Base-by-base conservation (phyloP, 2,329 filamentous ascomycete species). In the Fusarium sp. region DNA sequence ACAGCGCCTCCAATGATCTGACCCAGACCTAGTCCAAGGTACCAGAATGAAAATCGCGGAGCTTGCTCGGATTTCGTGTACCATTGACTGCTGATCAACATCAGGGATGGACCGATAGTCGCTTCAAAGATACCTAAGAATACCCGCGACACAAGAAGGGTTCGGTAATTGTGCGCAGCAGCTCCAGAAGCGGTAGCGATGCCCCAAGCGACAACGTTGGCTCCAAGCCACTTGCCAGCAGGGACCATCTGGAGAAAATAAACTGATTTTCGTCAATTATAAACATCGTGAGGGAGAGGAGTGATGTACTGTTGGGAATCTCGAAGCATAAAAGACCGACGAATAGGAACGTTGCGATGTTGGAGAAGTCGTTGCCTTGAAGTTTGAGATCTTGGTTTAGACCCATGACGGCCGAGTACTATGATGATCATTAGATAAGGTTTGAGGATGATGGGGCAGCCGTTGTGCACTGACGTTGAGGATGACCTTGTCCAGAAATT, bases 341-440 rank as follows among this genome's bases (percentile, higher is more conserved):
- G 70, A 88, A 91, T 70, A 91, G 86, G 30, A 86, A 84, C 0
- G 87, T 89, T 4, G 87, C 87, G 18, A 88, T 77, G 76, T 88
- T 88, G 47, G 85, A 86, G 74, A 90, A 91, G 49, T 91, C 83
- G 62, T 90, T 89, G 18, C 85, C 85, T 13, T 77, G 74, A 47
- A 91, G 81, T 1, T 83, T 78, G 30, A 80, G 80, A 59, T 89
- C 87, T 51, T 82, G 76, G 23, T 77, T 80, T 9, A 92, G 75
- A 4, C 88, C 88, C 89, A 91, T 91, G 52, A 91, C 87, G 62
- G 85, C 86, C 18, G 87, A 88, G 72, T 91, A 91, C 84, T 89
- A 9, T 36, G 47, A 38, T 1, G 23, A 34, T 23, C 50, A 58
- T 58, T 26, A 67, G 38, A 37, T 46, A 30, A 12, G 30, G 30